Evolutionary conservation across 2,329 filamentous ascomycete species (phyloP).

Genomic region (Graphilbum ipis-grandicollis): DNA sequence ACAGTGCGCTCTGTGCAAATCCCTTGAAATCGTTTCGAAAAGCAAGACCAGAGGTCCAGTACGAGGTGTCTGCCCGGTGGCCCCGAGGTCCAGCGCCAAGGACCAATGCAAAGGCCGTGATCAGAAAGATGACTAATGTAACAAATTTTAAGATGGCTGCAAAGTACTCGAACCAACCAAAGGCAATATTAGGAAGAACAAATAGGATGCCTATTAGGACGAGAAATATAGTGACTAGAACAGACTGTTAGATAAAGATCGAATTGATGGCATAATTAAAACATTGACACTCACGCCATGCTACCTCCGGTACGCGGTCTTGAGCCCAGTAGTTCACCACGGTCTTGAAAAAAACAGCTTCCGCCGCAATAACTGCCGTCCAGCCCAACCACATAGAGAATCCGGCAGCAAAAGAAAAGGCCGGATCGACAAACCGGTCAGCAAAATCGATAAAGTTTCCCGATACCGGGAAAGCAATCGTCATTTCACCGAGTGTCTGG

Average conservation of each 20-base stretch:
- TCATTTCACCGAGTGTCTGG: constrained; percentile 5
- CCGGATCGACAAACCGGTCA: constrained; percentile 4
- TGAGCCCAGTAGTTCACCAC: constrained; percentile 3
- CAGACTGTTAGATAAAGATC: too few relatives aligned
- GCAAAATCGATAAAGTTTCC: constrained; percentile 3
- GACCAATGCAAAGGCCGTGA: constrained; percentile 39
- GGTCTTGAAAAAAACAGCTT: constrained; percentile 3
- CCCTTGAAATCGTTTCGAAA: constrained; percentile 41
- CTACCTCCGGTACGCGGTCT: neutral
- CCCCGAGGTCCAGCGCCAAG: constrained; percentile 38
- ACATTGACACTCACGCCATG: neutral
- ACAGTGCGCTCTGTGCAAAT: neutral
- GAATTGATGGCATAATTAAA: neutral
- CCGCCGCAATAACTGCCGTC: constrained; percentile 1
- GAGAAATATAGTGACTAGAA: constrained; percentile 3
- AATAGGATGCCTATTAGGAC: constrained; percentile 1
- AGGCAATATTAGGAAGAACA: constrained; percentile 1
- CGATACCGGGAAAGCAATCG: constrained; percentile 2
- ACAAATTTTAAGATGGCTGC: constrained; percentile 37
- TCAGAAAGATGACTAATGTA: constrained; percentile 44
- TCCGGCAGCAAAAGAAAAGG: constrained; percentile 2
- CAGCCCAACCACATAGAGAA: constrained; percentile 3
- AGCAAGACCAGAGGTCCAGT: constrained; percentile 29
- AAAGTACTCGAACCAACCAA: constrained; percentile 2
- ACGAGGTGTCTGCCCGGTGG: constrained; percentile 21